Percentiles rank a stretch among this genome's conserved stretches.
Conservation (phyloP, 345 rosid genomes). For the Eutrema japonicum region DNA sequence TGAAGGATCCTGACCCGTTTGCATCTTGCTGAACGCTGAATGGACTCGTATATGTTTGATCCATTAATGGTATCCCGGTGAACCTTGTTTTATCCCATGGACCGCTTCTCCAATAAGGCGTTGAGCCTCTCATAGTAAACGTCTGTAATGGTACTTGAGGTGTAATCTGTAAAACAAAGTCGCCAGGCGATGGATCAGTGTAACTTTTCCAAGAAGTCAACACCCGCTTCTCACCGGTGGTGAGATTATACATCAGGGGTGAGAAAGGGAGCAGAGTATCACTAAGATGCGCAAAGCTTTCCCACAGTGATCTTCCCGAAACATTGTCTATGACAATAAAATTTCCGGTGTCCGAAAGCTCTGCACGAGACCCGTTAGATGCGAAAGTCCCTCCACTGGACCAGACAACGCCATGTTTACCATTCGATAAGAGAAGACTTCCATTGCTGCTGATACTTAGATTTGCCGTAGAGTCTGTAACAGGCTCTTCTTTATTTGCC, state of each 20-base stretch:
- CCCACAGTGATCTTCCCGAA: conserved; percentile 30
- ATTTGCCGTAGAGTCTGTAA: conserved; percentile 30
- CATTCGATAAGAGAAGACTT: conserved; percentile 31
- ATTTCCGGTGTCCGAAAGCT: conserved; percentile 61
- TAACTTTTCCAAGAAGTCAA: conserved; percentile 51
- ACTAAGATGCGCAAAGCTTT: conserved; percentile 43
- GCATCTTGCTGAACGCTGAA: conserved; percentile 16
- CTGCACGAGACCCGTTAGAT: conserved; percentile 45
- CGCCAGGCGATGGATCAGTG: conserved; percentile 49
- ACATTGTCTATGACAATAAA: conserved; percentile 51
- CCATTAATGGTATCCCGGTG: not conserved
- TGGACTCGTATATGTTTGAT: not conserved
- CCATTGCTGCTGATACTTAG: conserved; percentile 39
- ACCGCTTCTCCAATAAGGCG: conserved; percentile 32
- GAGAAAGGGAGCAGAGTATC: conserved; percentile 43
- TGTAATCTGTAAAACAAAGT: conserved; percentile 26
- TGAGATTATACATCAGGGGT: conserved; percentile 19
- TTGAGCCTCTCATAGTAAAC: conserved; percentile 28
- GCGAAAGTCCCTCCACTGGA: conserved; percentile 10
- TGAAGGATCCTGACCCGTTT: conserved; percentile 16
- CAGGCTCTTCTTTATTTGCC: conserved; percentile 53
- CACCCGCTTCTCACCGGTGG: conserved; percentile 17
- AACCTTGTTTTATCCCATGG: conserved; percentile 47
- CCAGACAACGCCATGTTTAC: conserved; percentile 36
- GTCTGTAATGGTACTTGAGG: conserved; percentile 43